These are phyloP conservation scores for Candida ulmi DNA, from an alignment of 805 yeast genomes.

Conservation along the genomic window DNA sequence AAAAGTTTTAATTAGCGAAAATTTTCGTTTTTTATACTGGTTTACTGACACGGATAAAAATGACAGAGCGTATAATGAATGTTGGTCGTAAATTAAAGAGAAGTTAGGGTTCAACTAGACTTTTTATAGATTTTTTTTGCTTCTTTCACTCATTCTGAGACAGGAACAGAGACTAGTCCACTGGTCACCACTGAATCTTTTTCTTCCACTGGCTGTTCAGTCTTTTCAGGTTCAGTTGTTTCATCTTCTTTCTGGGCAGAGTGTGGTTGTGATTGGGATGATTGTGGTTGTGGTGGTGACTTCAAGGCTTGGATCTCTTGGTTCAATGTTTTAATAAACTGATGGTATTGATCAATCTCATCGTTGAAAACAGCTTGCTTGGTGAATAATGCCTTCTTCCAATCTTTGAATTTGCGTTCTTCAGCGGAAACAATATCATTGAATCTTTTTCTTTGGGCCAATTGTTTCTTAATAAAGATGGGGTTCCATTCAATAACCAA, in stretches of 20 bases:
- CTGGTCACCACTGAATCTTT: no score
- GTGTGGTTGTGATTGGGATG: no score
- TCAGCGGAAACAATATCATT: slow-evolving; percentile 39
- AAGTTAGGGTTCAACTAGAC: no score
- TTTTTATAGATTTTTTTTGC: no score
- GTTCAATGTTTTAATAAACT: slow-evolving; percentile 23
- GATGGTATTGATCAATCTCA: slow-evolving; percentile 42
- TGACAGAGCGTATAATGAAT: not conserved
- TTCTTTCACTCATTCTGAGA: no score
- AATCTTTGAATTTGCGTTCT: slow-evolving; percentile 53
- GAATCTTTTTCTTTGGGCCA: slow-evolving; percentile 36
- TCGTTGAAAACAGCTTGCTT: slow-evolving; percentile 52
- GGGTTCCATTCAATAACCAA: slow-evolving; percentile 40
- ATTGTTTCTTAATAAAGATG: slow-evolving; percentile 38
- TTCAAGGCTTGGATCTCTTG: slow-evolving; percentile 13
- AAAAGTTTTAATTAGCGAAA: not conserved
- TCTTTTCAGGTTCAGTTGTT: no score
- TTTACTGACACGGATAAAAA: not conserved
- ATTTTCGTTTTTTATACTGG: not conserved
- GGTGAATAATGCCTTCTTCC: slow-evolving; percentile 51
- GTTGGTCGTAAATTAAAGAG: not conserved
- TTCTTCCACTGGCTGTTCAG: no score
- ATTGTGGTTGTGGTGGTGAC: not conserved
- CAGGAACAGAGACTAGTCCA: no score
- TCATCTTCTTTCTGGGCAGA: no score